phyloP scores from a whole-genome alignment of 495 filamentous ascomycete species.

The Xylaria palmicola region DNA sequence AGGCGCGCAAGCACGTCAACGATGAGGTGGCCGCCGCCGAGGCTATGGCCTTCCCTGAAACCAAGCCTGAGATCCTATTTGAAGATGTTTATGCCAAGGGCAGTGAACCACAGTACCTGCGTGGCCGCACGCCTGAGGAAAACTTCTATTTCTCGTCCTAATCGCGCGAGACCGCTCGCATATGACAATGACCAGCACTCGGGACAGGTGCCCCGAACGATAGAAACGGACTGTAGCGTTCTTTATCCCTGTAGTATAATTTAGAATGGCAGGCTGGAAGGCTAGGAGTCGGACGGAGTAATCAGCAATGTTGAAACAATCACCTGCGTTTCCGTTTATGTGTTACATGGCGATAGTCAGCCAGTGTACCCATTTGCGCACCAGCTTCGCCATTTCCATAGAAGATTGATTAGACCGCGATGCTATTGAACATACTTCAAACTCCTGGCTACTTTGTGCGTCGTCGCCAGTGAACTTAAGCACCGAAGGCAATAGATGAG shows the following conservation, averaged over 20 bases:
- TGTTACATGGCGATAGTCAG: constrained; percentile 5
- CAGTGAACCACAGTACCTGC: constrained; percentile 85
- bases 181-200: background rate
- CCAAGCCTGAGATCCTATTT: constrained; percentile 74
- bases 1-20: constrained; percentile 79
- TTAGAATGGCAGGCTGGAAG: constrained; percentile 24
- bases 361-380: background rate
- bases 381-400: background rate
- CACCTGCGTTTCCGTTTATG: constrained; percentile 4
- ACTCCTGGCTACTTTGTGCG: background rate
- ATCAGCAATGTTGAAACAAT: constrained; percentile 8
- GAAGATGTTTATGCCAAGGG: constrained; percentile 98
- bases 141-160: constrained; percentile 70
- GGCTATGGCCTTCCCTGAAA: constrained; percentile 75
- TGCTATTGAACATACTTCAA: background rate
- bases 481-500: background rate
- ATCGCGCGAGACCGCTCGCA: background rate
- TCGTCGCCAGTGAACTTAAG: background rate
- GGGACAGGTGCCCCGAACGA: background rate
- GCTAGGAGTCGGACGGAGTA: constrained; percentile 24
- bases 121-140: constrained; percentile 89
- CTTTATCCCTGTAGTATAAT: constrained; percentile 28
- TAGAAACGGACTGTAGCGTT: constrained; percentile 4
- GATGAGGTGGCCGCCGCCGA: constrained; percentile 89
- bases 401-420: background rate